These are phyloP conservation scores for Colletotrichum gloeosporioides DNA, from an alignment of 2,329 filamentous ascomycete genomes.

Conservation along the genomic window DNA sequence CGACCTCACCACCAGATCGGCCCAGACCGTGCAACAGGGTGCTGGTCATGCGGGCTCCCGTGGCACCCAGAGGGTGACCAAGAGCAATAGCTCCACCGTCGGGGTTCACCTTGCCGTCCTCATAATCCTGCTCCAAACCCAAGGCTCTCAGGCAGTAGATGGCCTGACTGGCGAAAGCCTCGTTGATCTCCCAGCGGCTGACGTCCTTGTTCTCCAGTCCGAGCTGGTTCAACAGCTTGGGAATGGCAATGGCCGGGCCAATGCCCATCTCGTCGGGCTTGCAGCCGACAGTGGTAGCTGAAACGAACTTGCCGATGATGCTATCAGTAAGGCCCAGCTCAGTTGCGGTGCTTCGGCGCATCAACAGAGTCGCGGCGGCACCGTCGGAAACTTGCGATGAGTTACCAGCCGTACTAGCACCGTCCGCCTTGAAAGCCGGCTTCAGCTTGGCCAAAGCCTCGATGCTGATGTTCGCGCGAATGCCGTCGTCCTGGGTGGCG, in stretches of 20 bases:
- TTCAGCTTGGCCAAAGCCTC: slow-evolving; percentile 82
- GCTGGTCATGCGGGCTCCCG: slow-evolving; percentile 80
- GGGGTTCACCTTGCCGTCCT: slow-evolving; percentile 79
- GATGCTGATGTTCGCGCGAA: slow-evolving; percentile 69
- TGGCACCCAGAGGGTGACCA: slow-evolving; percentile 89
- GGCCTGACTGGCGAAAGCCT: slow-evolving; percentile 73
- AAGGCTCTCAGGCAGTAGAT: slow-evolving; percentile 75
- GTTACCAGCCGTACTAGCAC: slow-evolving; percentile 86
- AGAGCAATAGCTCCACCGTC: slow-evolving; percentile 95
- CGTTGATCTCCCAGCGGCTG: slow-evolving; percentile 91
- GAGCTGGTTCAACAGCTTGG: slow-evolving; percentile 74
- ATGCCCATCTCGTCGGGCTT: slow-evolving; percentile 93
- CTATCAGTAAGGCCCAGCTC: slow-evolving; percentile 70
- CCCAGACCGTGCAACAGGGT: slow-evolving; percentile 72
- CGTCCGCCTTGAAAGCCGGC: slow-evolving; percentile 80
- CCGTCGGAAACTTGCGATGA: slow-evolving; percentile 86
- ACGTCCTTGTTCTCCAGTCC: slow-evolving; percentile 74
- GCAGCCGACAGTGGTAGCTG: slow-evolving; percentile 77
- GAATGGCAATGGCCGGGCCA: slow-evolving; percentile 85
- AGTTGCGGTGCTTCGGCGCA: slow-evolving; percentile 81
- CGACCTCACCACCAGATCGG: slow-evolving; percentile 72
- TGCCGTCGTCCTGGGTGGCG: slow-evolving; percentile 82
- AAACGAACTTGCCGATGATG: slow-evolving; percentile 86
- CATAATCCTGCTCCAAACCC: slow-evolving; percentile 66
- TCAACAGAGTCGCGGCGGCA: slow-evolving; percentile 82